Evolutionary conservation across 2,329 filamentous ascomycete species (phyloP).

Genomic region (Talaromyces sp.): DNA sequence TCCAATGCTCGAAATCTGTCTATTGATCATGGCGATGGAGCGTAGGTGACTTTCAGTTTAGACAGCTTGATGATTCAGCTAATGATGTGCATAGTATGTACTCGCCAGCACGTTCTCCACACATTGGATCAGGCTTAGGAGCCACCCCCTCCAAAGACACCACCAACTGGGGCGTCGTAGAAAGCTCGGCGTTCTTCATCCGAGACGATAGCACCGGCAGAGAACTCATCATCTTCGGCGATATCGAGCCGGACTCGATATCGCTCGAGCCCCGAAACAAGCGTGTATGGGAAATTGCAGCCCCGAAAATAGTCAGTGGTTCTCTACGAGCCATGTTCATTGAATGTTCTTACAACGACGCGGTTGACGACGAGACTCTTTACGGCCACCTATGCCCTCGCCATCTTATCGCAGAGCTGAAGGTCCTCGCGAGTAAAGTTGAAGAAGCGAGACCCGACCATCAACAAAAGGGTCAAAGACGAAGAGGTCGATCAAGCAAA

Average conservation of each 20-base stretch:
- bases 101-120: slow-evolving; percentile 32
- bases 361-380: slow-evolving; percentile 68
- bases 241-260: slow-evolving; percentile 87
- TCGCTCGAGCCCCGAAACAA: slow-evolving; percentile 76
- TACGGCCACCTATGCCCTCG: slow-evolving; percentile 86
- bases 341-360: slow-evolving; percentile 89
- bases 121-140: slow-evolving; percentile 15
- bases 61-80: background rate
- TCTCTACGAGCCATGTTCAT: slow-evolving; percentile 80
- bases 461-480: slow-evolving; percentile 28
- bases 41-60: slow-evolving; percentile 27
- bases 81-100: no score
- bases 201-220: slow-evolving; percentile 65
- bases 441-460: slow-evolving; percentile 40
- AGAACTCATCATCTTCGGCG: slow-evolving; percentile 90
- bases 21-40: slow-evolving; percentile 30
- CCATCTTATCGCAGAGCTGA: slow-evolving; percentile 76
- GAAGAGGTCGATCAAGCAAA: slow-evolving; percentile 35
- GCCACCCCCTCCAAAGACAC: slow-evolving; percentile 20
- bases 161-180: slow-evolving; percentile 39
- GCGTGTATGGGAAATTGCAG: slow-evolving; percentile 83
- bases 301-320: slow-evolving; percentile 72
- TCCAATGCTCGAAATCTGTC: slow-evolving; percentile 31
- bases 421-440: slow-evolving; percentile 67
- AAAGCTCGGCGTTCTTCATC: slow-evolving; percentile 92